Base-by-base conservation (phyloP, 2,329 filamentous ascomycete species). In the Talaromyces sp. region DNA sequence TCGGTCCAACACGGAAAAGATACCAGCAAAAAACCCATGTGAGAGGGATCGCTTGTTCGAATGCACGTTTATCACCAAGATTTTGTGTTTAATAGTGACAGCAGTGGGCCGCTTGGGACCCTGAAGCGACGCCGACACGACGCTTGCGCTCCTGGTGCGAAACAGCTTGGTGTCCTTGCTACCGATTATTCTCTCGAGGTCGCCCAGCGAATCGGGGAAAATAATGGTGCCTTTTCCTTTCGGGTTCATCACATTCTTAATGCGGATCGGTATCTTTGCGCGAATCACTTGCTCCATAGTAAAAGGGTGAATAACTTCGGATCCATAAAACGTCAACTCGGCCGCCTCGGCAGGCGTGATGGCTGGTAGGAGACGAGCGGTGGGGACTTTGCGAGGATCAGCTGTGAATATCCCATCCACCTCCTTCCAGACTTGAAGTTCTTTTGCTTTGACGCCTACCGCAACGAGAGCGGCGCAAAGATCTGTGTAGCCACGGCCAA, bases 351-450 rank as follows among this genome's bases (percentile, higher is more conserved):
- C 89, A 0, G 94, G 94, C 3, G 93, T 97, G 72, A 99, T 96
- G 58, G 88, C 88, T 11, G 88, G 79, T 51, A 99, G 83, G n/a
- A 99, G 81, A 53, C 89, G 84, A n/a, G 94, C 95, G 0, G 93
- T 97, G 3, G 93, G 92, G 43, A 95, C 91, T 75, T 94, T 95
- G 67, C 89, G 85, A 3, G 91, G 91, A 70, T 97, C 93, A 5
- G 87, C 87, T 1, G 87, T 89, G 76, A 96, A 94, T 71, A 97
- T 95, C 61, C 92, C 92, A 74, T 99, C 94, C 7, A 99, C 94
- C 74, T 99, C 94, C 79, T 99, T 99, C 94, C 94, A 97, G 64
- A 99, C 90, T 75, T 99, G 94, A 57, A 99, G 83, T 75, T 99
- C 94, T 58, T 88, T 80, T 0, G 94, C 94, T 67, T 85, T 81